phyloP scores from a whole-genome alignment of 495 filamentous ascomycete genomes.

The Talaromyces trachyspermus region DNA sequence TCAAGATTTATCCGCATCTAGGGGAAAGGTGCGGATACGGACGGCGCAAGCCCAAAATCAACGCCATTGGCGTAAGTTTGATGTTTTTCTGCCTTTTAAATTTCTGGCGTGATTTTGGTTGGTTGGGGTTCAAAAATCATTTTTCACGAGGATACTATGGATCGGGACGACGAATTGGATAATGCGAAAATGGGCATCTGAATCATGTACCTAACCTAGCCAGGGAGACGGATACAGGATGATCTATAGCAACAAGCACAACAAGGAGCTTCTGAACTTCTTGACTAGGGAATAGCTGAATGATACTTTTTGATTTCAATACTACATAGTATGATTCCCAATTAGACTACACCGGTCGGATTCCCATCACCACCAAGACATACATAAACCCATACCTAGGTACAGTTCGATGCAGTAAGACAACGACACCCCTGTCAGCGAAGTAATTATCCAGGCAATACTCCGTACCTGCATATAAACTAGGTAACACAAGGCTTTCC shows the following conservation, averaged over 20 bases:
- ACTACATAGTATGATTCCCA: too few species aligned
- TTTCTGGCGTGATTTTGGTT: neutral
- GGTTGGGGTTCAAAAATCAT: neutral
- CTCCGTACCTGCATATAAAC: too few species aligned
- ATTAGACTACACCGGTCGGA: too few species aligned
- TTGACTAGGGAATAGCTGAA: neutral
- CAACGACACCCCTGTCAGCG: too few species aligned
- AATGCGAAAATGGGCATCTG: neutral
- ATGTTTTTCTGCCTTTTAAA: neutral
- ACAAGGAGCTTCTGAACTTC: slow-evolving; percentile 11
- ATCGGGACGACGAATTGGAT: neutral
- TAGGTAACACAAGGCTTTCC: too few species aligned
- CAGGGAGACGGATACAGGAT: neutral
- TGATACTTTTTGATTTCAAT: neutral
- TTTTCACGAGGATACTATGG: neutral
- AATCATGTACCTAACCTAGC: neutral
- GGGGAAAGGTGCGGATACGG: neutral
- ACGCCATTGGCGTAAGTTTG: neutral
- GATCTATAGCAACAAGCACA: too few species aligned
- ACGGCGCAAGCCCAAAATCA: neutral
- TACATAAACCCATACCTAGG: too few species aligned
- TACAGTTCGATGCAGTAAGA: too few species aligned
- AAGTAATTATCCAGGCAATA: too few species aligned
- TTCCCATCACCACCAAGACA: too few species aligned
- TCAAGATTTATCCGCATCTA: neutral